Conservation (phyloP, 2,329 filamentous ascomycete genomes). For the Magnaporthiopsis incrustans region DNA sequence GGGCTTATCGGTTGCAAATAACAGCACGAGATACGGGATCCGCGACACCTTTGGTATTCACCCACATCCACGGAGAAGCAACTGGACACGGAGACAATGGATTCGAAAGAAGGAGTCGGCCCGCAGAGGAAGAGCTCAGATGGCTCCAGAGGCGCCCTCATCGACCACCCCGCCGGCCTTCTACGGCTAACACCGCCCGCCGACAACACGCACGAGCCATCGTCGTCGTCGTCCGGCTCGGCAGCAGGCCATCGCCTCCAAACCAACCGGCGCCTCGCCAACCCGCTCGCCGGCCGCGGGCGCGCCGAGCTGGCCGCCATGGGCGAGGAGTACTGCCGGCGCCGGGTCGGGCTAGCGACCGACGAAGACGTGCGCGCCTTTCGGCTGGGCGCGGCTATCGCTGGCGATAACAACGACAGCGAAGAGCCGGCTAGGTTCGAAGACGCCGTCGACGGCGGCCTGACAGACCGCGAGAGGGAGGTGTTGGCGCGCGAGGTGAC, state of each 20-base stretch:
- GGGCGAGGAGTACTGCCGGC: constrained; percentile 46
- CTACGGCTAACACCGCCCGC: background rate
- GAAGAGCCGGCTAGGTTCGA: background rate
- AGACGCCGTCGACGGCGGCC: constrained; percentile 10
- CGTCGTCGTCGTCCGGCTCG: background rate
- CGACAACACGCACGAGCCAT: too few relatives aligned
- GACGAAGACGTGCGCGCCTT: constrained; percentile 52
- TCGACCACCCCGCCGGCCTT: background rate
- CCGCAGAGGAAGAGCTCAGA: background rate
- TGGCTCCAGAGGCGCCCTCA: background rate
- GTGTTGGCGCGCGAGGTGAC: constrained; percentile 52
- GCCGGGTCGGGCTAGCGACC: constrained; percentile 43
- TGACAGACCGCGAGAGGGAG: constrained; percentile 50
- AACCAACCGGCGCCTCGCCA: constrained; percentile 28
- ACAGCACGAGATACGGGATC: background rate
- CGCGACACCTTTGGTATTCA: background rate
- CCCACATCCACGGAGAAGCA: background rate
- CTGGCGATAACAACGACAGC: constrained; percentile 33
- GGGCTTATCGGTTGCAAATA: background rate
- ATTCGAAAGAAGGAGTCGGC: background rate
- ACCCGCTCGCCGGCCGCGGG: constrained; percentile 32
- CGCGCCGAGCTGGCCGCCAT: constrained; percentile 41
- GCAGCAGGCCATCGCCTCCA: constrained; percentile 19
- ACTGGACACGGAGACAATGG: too few relatives aligned
- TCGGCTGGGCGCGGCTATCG: constrained; percentile 50